Evolutionary conservation across 768 basidiomycete species (phyloP).

Genomic region (Mycena galericulata): DNA sequence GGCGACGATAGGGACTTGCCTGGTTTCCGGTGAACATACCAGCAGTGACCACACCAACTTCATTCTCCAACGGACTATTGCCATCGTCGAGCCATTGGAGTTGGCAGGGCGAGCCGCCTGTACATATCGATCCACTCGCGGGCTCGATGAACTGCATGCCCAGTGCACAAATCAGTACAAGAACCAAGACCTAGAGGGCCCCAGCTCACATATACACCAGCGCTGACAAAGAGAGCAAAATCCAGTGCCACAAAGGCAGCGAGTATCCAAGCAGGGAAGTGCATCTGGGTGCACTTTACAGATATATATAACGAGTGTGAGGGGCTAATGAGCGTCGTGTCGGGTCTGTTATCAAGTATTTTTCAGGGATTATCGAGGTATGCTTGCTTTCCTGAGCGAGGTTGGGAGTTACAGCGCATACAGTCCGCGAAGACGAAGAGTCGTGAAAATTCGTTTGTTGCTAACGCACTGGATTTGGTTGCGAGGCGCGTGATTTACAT

Average conservation of each 20-base stretch:
- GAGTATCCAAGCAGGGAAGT: conserved; percentile 6
- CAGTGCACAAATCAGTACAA: background rate
- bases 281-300: conserved; percentile 23
- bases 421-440: background rate
- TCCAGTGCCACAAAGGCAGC: conserved; percentile 39
- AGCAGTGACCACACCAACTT: conserved; percentile 65
- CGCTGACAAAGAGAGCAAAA: conserved; percentile 44
- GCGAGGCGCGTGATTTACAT: too few relatives aligned
- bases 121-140: conserved; percentile 55
- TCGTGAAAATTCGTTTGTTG: background rate
- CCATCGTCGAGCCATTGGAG: conserved; percentile 79
- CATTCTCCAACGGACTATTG: conserved; percentile 52
- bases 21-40: conserved; percentile 69
- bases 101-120: conserved; percentile 64
- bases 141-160: conserved; percentile 62
- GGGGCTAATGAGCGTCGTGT: conserved; percentile 26
- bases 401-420: background rate
- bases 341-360: background rate
- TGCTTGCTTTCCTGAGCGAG: conserved; percentile 4
- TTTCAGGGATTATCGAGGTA: background rate
- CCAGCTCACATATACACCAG: conserved; percentile 57
- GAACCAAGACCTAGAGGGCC: background rate
- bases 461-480: too few relatives aligned
- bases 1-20: conserved; percentile 45
- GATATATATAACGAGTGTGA: conserved; percentile 29